These are phyloP conservation scores for Lentinula guzmanii DNA, from an alignment of 768 basidiomycete species.

Conservation along the genomic window DNA sequence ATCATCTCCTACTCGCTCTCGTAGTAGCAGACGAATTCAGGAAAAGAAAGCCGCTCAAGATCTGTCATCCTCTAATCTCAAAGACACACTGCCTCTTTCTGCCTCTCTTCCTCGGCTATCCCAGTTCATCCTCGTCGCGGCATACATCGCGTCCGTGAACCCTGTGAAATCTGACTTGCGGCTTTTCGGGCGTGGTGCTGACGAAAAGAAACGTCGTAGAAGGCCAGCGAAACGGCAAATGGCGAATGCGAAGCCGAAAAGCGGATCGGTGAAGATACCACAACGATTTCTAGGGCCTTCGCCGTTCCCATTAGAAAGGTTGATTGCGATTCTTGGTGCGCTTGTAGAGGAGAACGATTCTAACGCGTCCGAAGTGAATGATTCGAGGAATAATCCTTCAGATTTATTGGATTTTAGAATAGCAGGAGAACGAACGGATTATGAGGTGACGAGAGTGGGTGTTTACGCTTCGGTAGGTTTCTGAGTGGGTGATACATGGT, in stretches of 20 bases:
- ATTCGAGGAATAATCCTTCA: conserved; percentile 31
- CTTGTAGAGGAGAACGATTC: conserved; percentile 69
- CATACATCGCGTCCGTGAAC: conserved; percentile 82
- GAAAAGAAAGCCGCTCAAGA: neutral
- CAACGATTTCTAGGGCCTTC: conserved; percentile 77
- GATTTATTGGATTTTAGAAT: conserved; percentile 42
- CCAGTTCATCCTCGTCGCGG: conserved; percentile 70
- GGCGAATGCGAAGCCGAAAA: conserved; percentile 31
- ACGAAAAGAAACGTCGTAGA: conserved; percentile 57
- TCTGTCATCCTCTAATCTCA: neutral
- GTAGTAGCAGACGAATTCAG: neutral
- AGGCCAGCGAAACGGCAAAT: conserved; percentile 29
- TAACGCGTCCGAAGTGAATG: conserved; percentile 15
- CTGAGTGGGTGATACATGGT: neutral
- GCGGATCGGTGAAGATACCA: conserved; percentile 49
- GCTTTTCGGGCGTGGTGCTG: conserved; percentile 73
- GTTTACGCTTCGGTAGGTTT: conserved; percentile 50
- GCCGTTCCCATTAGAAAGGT: conserved; percentile 71
- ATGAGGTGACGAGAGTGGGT: conserved; percentile 60
- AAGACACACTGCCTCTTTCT: conserved; percentile 14
- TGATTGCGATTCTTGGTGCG: conserved; percentile 75
- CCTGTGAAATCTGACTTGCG: conserved; percentile 74
- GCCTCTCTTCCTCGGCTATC: conserved; percentile 55
- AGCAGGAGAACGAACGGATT: conserved; percentile 70
- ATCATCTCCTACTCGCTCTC: conserved; percentile 1